Base-by-base conservation (phyloP, 345 rosid species). In the Stellera chamaejasme region DNA sequence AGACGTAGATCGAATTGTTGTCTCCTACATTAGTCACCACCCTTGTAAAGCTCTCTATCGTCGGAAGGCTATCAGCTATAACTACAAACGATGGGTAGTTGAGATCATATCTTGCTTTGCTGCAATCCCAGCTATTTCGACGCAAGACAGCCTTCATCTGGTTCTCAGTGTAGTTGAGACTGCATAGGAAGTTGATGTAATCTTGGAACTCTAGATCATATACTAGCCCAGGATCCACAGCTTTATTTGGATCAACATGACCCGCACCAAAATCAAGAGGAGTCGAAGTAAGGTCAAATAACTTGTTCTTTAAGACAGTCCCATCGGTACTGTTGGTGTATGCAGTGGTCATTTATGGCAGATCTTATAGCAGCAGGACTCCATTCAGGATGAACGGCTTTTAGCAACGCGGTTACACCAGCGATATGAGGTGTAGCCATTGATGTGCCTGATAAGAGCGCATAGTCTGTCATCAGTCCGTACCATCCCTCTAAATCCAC, bases 391-490 rank as follows among this genome's bases (percentile, higher is more conserved):
- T 70, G 67, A 58, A 73, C 72, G 12, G 77, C 78, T 67, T 72
- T 77, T 27, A 82, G 55, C 48, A 82, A 57, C n/a, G 85, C 77
- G 14, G 79, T 74, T 13, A 82, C 70, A 49, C 82, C 88, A 0
- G 84, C 79, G 27, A 77, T 65, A 69, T 82, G 85, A 28, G 85
- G 89, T 13, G 83, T 71, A 23, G 82, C 73, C 83, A 80, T 82
- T 12, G 81, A 75, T 11, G 72, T 66, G 58, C 87, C 81, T 0
- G 81, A 75, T 15, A 15, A 6, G 4, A 76, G 27, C 10, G 69
- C 79, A 28, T 73, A 81, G 65, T 73, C 63, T 36, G 61, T 13
- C 48, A 58, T 45, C 61, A 60, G 46, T 2, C 15, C 3, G 5
- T 81, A 72, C 0, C 52, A 43, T 10, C 76, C 75, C 0, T 69